Conservation (phyloP, 2,329 filamentous ascomycete genomes). For the Macrophomina pseudophaseolina region DNA sequence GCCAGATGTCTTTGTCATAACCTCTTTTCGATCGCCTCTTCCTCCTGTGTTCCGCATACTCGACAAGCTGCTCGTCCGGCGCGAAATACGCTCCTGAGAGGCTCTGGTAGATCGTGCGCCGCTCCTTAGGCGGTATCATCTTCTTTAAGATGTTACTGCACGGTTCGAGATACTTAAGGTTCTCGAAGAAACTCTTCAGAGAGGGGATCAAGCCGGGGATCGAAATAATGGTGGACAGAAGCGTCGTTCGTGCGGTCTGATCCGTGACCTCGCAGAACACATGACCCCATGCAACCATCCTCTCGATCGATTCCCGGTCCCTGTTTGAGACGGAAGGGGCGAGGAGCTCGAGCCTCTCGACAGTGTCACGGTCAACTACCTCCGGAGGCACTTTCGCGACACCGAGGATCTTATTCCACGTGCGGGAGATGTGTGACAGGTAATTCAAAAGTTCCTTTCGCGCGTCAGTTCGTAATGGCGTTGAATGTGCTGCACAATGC, state of each 20-base stretch:
- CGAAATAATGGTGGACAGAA: constrained; percentile 2
- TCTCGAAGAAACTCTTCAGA: constrained; percentile 30
- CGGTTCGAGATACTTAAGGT: constrained; percentile 32
- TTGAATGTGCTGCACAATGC: background rate
- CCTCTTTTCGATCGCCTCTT: background rate
- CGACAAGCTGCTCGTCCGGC: background rate
- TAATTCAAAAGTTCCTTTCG: constrained; percentile 26
- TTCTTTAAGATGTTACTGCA: constrained; percentile 28
- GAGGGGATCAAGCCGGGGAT: constrained; percentile 29
- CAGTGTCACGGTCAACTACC: constrained; percentile 26
- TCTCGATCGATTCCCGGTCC: constrained; percentile 5
- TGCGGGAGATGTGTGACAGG: constrained; percentile 19
- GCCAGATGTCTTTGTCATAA: constrained; percentile 14
- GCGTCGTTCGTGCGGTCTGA: background rate
- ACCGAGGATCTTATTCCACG: constrained; percentile 10
- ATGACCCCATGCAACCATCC: background rate
- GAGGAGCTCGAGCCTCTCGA: constrained; percentile 27
- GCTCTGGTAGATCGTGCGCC: constrained; percentile 21
- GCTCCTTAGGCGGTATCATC: constrained; percentile 24
- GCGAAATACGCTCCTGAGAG: constrained; percentile 30
- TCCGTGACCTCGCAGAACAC: constrained; percentile 11
- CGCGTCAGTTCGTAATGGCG: background rate
- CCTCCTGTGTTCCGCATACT: constrained; percentile 19
- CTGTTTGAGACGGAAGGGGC: constrained; percentile 22
- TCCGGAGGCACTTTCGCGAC: background rate